Conservation (phyloP, 1,284 basidiomycete genomes). For the Fistulina hepatica region DNA sequence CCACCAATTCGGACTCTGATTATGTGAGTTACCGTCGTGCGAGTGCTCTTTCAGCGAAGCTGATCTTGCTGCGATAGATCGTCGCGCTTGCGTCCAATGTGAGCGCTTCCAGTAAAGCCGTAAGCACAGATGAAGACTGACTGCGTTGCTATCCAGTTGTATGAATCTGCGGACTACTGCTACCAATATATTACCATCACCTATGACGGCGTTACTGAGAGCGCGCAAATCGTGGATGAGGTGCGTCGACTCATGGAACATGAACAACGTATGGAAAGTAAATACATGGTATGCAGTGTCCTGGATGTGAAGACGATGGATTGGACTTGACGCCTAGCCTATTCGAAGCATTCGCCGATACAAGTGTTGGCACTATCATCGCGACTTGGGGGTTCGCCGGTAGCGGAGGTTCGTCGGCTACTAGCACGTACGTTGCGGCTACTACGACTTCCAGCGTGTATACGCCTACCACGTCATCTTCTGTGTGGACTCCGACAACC, state of each 20-base stretch:
- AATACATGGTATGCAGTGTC: conserved; percentile 34
- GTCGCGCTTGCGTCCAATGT: too few relatives aligned
- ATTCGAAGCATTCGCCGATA: too few relatives aligned
- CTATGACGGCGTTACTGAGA: conserved; percentile 47
- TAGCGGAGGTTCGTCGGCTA: conserved; percentile 21
- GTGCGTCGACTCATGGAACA: conserved; percentile 25
- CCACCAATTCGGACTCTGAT: neutral
- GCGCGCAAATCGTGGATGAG: conserved; percentile 61
- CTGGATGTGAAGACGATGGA: conserved; percentile 52
- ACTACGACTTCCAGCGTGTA: conserved; percentile 16
- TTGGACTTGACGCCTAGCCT: conserved; percentile 68
- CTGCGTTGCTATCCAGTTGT: too few relatives aligned
- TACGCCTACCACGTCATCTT: neutral
- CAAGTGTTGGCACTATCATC: too few relatives aligned
- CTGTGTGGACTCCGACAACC: neutral
- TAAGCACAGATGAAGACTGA: neutral
- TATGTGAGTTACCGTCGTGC: neutral
- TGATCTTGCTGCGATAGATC: neutral
- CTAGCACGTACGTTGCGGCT: too few relatives aligned
- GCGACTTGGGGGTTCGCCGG: too few relatives aligned
- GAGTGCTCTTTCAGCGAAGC: neutral
- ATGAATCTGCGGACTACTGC: conserved; percentile 55
- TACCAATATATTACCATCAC: conserved; percentile 58
- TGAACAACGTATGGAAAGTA: conserved; percentile 1
- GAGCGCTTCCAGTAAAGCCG: neutral